Evolutionary conservation across 139 green algal genomes (phyloP).

Genomic region (Trebouxia sp.): DNA sequence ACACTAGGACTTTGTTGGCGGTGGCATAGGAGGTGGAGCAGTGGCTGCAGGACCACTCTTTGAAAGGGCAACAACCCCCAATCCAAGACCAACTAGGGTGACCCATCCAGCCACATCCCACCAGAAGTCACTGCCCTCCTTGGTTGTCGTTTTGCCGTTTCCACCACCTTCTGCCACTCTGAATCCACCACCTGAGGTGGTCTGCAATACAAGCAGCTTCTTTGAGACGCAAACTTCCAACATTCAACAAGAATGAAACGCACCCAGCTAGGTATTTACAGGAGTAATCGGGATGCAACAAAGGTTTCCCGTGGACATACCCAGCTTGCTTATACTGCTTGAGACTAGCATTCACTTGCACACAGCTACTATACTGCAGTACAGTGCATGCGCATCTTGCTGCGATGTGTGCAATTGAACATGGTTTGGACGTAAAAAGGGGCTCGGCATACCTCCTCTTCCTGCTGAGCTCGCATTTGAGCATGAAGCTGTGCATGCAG

Average conservation of each 20-base stretch:
- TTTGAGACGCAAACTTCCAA: too few species aligned
- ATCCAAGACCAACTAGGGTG: slow-evolving; percentile 52
- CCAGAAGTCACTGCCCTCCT: slow-evolving; percentile 66
- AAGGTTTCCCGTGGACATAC: too few species aligned
- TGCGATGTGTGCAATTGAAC: too few species aligned
- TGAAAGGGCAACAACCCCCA: slow-evolving; percentile 51
- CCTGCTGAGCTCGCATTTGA: slow-evolving; percentile 30
- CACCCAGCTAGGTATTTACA: too few species aligned
- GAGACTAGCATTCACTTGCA: not conserved
- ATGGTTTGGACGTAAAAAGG: not conserved
- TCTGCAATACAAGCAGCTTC: too few species aligned
- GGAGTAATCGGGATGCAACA: not conserved
- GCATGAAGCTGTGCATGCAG: slow-evolving; percentile 72
- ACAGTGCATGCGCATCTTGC: not conserved
- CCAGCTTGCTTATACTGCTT: too few species aligned
- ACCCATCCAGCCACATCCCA: slow-evolving; percentile 88
- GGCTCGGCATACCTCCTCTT: slow-evolving; percentile 11
- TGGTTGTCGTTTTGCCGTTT: slow-evolving; percentile 11
- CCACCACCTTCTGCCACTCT: slow-evolving; percentile 39
- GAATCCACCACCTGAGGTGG: not conserved
- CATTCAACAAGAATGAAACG: too few species aligned
- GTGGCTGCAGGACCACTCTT: not conserved
- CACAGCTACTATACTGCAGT: too few species aligned
- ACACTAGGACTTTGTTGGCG: too few species aligned
- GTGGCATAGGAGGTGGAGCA: slow-evolving; percentile 2